These are phyloP conservation scores for Imleria badia DNA, from an alignment of 768 basidiomycete genomes.

Conservation along the genomic window DNA sequence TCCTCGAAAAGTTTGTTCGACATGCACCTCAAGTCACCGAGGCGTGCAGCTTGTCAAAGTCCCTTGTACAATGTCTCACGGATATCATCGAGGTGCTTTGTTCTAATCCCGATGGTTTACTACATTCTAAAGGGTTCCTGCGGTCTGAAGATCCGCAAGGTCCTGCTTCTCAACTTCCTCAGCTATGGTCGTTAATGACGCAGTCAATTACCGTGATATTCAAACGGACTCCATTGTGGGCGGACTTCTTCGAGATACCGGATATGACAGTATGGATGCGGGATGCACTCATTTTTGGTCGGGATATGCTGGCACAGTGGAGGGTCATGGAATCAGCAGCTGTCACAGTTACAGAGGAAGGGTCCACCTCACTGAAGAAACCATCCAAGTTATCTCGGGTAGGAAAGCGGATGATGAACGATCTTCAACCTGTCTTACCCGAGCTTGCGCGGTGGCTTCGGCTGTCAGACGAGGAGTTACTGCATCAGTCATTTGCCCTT, in stretches of 20 bases:
- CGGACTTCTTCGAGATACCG: conserved; percentile 71
- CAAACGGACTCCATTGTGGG: conserved; percentile 80
- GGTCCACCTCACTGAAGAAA: conserved; percentile 26
- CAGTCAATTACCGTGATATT: conserved; percentile 81
- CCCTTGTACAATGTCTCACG: conserved; percentile 87
- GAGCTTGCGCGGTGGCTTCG: conserved; percentile 88
- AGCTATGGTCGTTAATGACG: conserved; percentile 83
- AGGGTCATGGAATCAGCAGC: conserved; percentile 71
- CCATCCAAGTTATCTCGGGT: conserved; percentile 52
- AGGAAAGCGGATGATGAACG: conserved; percentile 73
- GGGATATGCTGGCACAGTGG: conserved; percentile 82
- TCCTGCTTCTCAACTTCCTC: conserved; percentile 55
- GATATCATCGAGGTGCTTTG: conserved; percentile 92
- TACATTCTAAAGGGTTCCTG: conserved; percentile 57
- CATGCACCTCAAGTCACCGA: conserved; percentile 71
- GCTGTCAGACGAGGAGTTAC: conserved; percentile 86
- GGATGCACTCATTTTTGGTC: conserved; percentile 91
- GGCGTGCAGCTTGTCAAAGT: conserved; percentile 85
- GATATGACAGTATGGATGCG: conserved; percentile 98
- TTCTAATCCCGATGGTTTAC: conserved; percentile 64
- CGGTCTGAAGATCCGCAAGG: conserved; percentile 42
- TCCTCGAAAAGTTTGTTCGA: conserved; percentile 62
- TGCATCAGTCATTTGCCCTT: conserved; percentile 86
- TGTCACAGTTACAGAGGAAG: conserved; percentile 22
- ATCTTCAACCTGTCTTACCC: conserved; percentile 74